Conservation (phyloP, 2,329 filamentous ascomycete genomes). For the Stachybotrys elegans region DNA sequence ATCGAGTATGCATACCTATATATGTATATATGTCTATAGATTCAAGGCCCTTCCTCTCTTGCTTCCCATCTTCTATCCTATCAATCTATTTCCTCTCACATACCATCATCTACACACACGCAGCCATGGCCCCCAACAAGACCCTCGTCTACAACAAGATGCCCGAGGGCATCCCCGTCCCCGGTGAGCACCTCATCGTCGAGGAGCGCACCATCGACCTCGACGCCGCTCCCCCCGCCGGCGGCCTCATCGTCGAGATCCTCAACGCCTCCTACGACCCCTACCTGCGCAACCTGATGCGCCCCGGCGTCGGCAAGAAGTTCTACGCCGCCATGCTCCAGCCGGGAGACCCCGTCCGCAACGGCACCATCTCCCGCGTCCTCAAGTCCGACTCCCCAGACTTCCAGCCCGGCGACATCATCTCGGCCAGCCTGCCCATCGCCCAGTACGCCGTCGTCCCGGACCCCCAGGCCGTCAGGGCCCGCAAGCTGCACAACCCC, state of each 20-base stretch:
- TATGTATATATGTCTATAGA: too few relatives aligned
- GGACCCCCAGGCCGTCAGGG: slow-evolving; percentile 32
- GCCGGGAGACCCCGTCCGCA: slow-evolving; percentile 56
- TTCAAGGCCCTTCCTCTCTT: too few relatives aligned
- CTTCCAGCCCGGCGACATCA: slow-evolving; percentile 59
- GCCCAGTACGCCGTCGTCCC: slow-evolving; percentile 59
- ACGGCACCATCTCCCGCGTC: slow-evolving; percentile 55
- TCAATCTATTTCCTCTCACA: too few relatives aligned
- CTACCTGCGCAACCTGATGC: slow-evolving; percentile 69
- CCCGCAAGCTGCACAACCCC: slow-evolving; percentile 56
- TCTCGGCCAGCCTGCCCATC: slow-evolving; percentile 47
- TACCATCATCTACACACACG: background rate
- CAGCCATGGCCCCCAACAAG: slow-evolving; percentile 46
- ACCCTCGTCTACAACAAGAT: slow-evolving; percentile 60
- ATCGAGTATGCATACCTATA: too few relatives aligned
- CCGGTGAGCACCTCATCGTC: slow-evolving; percentile 60
- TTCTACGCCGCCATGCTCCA: slow-evolving; percentile 51
- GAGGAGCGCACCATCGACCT: slow-evolving; percentile 59
- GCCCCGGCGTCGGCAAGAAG: slow-evolving; percentile 55
- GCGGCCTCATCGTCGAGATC: slow-evolving; percentile 59
- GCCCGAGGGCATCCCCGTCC: slow-evolving; percentile 56
- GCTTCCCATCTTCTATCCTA: too few relatives aligned
- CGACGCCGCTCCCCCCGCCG: slow-evolving; percentile 32
- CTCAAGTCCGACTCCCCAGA: slow-evolving; percentile 57
- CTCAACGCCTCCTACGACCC: slow-evolving; percentile 69